Evolutionary conservation across 2,329 filamentous ascomycete species (phyloP).

Genomic region (Claviceps paspali): DNA sequence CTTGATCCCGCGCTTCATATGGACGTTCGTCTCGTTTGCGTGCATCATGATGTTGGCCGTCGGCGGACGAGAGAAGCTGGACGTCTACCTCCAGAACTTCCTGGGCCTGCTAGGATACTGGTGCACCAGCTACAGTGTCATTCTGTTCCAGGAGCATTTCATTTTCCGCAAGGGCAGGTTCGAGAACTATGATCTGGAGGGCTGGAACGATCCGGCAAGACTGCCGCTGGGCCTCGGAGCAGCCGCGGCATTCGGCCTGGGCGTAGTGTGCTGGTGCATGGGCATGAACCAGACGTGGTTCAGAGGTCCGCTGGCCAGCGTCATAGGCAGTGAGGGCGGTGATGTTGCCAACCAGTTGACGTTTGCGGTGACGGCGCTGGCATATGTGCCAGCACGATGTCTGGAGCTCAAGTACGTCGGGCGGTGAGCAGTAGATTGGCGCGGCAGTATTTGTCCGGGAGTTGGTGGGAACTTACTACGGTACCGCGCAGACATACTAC

Average conservation of each 20-base stretch:
- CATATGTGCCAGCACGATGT: slow-evolving; percentile 25
- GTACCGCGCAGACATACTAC: too few species aligned
- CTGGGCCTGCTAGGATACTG: slow-evolving; percentile 30
- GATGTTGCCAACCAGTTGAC: slow-evolving; percentile 30
- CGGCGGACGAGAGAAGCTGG: slow-evolving; percentile 23
- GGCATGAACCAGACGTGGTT: slow-evolving; percentile 43
- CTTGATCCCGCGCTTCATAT: slow-evolving; percentile 25
- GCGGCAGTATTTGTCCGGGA: too few species aligned
- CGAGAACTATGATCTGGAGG: slow-evolving; percentile 23
- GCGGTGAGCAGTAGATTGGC: slow-evolving; percentile 5
- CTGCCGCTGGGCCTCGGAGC: slow-evolving; percentile 28
- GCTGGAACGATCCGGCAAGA: slow-evolving; percentile 28
- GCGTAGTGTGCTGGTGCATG: slow-evolving; percentile 32
- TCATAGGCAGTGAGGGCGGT: slow-evolving; percentile 42
- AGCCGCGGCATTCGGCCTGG: slow-evolving; percentile 24
- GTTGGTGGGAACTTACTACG: too few species aligned
- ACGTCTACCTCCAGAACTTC: slow-evolving; percentile 28
- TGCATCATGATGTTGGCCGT: slow-evolving; percentile 27
- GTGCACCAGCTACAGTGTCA: slow-evolving; percentile 25
- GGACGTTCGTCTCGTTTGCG: slow-evolving; percentile 22
- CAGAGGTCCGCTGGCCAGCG: slow-evolving; percentile 36
- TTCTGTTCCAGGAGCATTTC: slow-evolving; percentile 26
- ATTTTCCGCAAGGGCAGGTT: slow-evolving; percentile 26
- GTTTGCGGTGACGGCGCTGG: slow-evolving; percentile 28
- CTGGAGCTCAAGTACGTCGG: slow-evolving; percentile 20